Conservation (phyloP, 148 eudicot genomes). For the Camellia sinensis region DNA sequence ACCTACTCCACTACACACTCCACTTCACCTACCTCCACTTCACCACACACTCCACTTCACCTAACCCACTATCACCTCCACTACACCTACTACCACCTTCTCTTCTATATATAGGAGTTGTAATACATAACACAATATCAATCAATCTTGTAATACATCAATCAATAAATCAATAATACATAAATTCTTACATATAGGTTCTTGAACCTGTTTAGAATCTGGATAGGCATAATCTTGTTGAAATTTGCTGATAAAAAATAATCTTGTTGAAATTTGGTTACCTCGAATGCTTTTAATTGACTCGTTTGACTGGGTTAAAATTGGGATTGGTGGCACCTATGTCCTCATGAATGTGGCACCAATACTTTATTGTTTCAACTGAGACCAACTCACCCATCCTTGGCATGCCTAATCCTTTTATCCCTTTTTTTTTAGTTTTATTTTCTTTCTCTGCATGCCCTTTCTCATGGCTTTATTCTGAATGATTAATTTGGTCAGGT, state of each 20-base stretch:
- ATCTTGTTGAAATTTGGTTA: neutral
- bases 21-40: too few relatives aligned
- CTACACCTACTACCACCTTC: too few relatives aligned
- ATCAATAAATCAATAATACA: too few relatives aligned
- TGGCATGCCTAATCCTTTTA: neutral
- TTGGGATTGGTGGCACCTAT: neutral
- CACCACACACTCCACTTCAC: too few relatives aligned
- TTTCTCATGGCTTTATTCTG: neutral
- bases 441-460: neutral
- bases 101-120: too few relatives aligned
- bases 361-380: neutral
- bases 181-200: too few relatives aligned
- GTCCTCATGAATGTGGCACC: neutral
- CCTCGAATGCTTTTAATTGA: neutral
- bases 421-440: neutral
- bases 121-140: too few relatives aligned
- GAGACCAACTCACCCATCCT: neutral
- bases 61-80: too few relatives aligned
- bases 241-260: neutral
- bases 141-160: too few relatives aligned
- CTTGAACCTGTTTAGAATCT: neutral
- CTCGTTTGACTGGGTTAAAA: neutral
- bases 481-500: slow-evolving; percentile 19
- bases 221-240: neutral
- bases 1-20: too few relatives aligned